Percentiles rank a stretch among this genome's conserved stretches.
Conservation (phyloP, 352 stramenopile species). For the Aphanomyces invadans region DNA sequence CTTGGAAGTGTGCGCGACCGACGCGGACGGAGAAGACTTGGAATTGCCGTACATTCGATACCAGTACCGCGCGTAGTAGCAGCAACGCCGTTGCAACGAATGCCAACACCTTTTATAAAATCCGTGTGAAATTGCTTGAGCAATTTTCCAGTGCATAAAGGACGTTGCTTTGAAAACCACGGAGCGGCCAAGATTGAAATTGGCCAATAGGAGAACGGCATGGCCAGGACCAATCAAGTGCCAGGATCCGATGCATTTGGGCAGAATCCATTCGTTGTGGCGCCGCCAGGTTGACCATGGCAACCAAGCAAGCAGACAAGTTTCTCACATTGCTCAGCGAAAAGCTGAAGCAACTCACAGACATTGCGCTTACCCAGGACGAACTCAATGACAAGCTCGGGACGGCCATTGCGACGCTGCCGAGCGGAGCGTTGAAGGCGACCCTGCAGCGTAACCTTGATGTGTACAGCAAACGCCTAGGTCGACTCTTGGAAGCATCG, state of each 20-base stretch:
- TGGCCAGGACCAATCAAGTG: neutral
- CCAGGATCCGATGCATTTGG: neutral
- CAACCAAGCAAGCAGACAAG: slow-evolving; percentile 17
- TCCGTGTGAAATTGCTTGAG: too few species aligned
- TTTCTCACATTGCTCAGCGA: slow-evolving; percentile 14
- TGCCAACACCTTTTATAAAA: neutral
- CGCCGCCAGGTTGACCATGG: neutral
- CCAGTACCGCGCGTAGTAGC: slow-evolving; percentile 38
- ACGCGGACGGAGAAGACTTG: slow-evolving; percentile 93
- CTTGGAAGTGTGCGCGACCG: slow-evolving; percentile 94
- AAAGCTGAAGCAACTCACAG: slow-evolving; percentile 21
- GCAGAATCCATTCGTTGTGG: slow-evolving; percentile 3
- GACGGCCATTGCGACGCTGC: slow-evolving; percentile 17
- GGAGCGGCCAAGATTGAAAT: too few species aligned
- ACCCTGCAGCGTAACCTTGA: slow-evolving; percentile 14
- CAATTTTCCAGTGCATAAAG: too few species aligned
- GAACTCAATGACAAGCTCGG: slow-evolving; percentile 23
- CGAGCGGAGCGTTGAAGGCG: slow-evolving; percentile 11
- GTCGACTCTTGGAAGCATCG: neutral
- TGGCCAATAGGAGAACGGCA: neutral
- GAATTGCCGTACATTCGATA: slow-evolving; percentile 94
- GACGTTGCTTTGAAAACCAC: too few species aligned
- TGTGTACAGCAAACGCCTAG: neutral
- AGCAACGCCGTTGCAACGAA: neutral
- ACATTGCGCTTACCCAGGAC: neutral